Evolutionary conservation across 169 alveolate genomes (phyloP), one percentile per base, ranked within the genome.

Genomic region (Cryptosporidium andersoni): DNA sequence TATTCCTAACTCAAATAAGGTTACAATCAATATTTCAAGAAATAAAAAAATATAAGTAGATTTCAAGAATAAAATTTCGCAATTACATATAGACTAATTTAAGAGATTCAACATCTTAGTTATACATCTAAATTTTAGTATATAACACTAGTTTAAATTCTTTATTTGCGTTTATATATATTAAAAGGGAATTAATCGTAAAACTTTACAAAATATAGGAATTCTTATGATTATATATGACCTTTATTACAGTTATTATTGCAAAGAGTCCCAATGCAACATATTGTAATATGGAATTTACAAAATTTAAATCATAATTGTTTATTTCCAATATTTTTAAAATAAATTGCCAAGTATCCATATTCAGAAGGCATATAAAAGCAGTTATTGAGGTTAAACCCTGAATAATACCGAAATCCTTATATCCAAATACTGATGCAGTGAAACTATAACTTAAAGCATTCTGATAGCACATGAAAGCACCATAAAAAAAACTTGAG

Each of bases 401-500:
- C 4, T 74, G 85, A 36, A 74, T 68, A 58, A 74, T 58, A 9
- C 85, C 85, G 42, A 74, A 74, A 51, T 60, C 37, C 2, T 74
- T 51, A 47, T 74, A 74, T 2, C 85, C 85, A 45, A 74, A 74
- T 2, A 74, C 85, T 1, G 74, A 66, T 4, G 85, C 85, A 8
- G 60, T 68, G 48, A 74, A 74, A 37, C 85, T 74, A 25, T 74
- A 74, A 25, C 74, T 74, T n/a, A 74, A 48, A 25, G 85, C 40
- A 11, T 74, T 74, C 11, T 66, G 74, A 43, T 45, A 74, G 25
- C 74, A 74, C 60, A 68, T 74, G 52, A 58, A 74, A 25, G 60
- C 74, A 74, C 85, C 85, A 6, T 66, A 66, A 42, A 74, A 60
- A 16, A 74, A n/a, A 58, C 37, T 74, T 34, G 85, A 74, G 51